Base-by-base conservation (phyloP, 495 filamentous ascomycete genomes). In the Durotheca rogersii region DNA sequence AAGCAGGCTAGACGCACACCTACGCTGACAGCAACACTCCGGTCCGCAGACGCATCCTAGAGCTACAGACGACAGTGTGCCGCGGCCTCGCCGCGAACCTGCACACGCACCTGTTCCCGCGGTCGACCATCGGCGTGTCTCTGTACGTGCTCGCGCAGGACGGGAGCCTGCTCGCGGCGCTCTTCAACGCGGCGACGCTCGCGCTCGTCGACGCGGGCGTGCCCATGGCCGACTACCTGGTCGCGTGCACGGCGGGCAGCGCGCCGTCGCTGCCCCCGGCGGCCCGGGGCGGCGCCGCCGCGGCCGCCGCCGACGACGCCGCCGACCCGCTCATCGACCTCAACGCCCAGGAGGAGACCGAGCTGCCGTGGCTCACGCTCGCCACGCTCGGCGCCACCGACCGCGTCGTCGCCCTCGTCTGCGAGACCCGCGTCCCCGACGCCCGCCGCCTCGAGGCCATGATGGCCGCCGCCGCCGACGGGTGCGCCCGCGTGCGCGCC, bases 161-260 rank as follows among this genome's bases (percentile, higher is more conserved):
- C 70, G 93, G 93, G 21, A 89, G 88, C 2, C 75, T 99, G 0
- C 84, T 99, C 19, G 90, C 94, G 0, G 82, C 89, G 0, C 88
- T 88, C 12, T 75, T 96, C 56, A 99, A 99, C 59, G 94, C 93
- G 7, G 84, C 87, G 0, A 96, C 92, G 0, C 80, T 99, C 9
- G 93, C 94, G 0, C 82, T 96, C 15, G 83, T 96, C 37, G 93
- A 97, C 63, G 94, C 94, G 2, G 93, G 93, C 20, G 81, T 99
- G 18, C 93, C 94, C 27, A 96, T 96, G 90, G 77, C 79, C 2
- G 89, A 93, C 60, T 91, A 96, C 60, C 76, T 97, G 0, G 80
- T 79, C n/a, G 89, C 90, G 7, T 94, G 89, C 67, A 95, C 90
- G 7, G 83, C 86, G 0, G 93, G 89, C 11, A 86, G 85, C 57